These are phyloP conservation scores for Leccinum truebloodii DNA, from an alignment of 768 basidiomycete species.

Conservation along the genomic window DNA sequence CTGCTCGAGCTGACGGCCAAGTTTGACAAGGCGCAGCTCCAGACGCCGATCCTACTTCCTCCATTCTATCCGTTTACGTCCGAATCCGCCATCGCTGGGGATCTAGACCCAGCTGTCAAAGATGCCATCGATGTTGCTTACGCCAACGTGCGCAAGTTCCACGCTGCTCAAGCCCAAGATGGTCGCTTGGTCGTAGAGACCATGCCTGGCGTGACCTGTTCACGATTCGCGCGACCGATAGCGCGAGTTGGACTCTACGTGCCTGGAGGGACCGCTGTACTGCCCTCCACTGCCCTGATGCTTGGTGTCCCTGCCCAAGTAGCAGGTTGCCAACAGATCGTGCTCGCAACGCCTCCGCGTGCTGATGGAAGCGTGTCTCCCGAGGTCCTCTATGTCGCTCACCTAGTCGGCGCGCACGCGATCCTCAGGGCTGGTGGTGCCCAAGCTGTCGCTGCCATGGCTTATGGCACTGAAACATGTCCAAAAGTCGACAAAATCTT, in stretches of 20 bases:
- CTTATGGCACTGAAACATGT: constrained; percentile 93
- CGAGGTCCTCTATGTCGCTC: constrained; percentile 96
- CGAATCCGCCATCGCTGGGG: constrained; percentile 50
- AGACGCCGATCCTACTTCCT: constrained; percentile 70
- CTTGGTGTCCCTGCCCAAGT: constrained; percentile 97
- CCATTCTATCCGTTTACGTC: constrained; percentile 57
- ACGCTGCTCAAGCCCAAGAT: constrained; percentile 79
- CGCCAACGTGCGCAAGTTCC: constrained; percentile 88
- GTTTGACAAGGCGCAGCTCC: constrained; percentile 81
- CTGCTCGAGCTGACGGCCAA: constrained; percentile 89
- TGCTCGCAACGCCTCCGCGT: constrained; percentile 95
- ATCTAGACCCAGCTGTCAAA: constrained; percentile 61
- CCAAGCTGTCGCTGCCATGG: constrained; percentile 94
- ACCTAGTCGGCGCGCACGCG: constrained; percentile 85
- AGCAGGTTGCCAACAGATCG: constrained; percentile 89
- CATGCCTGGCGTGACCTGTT: constrained; percentile 97
- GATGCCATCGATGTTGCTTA: constrained; percentile 90
- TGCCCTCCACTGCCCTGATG: constrained; percentile 98
- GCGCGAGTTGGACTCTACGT: constrained; percentile 95
- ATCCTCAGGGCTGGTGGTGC: constrained; percentile 95
- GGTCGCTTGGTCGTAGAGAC: constrained; percentile 84
- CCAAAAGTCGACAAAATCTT: constrained; percentile 99
- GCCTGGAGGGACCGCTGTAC: constrained; percentile 93
- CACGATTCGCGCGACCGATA: constrained; percentile 93
- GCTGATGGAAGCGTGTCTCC: constrained; percentile 91